Evolutionary conservation across 1,284 basidiomycete genomes (phyloP).

Genomic region (Volvariella volvacea): DNA sequence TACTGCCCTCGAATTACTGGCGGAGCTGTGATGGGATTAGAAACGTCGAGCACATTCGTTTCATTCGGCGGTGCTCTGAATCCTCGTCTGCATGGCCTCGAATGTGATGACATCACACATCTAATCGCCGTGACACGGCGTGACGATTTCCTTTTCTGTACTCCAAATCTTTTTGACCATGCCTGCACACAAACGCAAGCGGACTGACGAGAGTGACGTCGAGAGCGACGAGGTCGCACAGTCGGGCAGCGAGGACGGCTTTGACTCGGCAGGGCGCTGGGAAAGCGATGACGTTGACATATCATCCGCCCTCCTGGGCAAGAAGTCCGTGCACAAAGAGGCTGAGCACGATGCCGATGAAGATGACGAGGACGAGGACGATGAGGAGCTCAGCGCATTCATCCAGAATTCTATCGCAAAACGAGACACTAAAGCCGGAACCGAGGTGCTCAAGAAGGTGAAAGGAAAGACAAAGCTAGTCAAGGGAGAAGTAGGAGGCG

Average conservation of each 20-base stretch:
- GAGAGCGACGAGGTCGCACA: conserved; percentile 13
- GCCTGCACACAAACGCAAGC: conserved; percentile 27
- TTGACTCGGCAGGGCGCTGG: conserved; percentile 12
- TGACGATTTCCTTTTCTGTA: too few species aligned
- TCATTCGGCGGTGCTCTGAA: too few species aligned
- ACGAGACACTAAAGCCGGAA: conserved; percentile 63
- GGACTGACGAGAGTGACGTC: conserved; percentile 14
- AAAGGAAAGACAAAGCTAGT: conserved; percentile 59
- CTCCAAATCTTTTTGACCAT: not conserved
- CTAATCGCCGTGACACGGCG: too few species aligned
- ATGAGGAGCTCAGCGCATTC: conserved; percentile 53
- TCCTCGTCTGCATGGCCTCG: too few species aligned
- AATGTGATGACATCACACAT: too few species aligned
- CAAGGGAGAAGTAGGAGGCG: conserved; percentile 74
- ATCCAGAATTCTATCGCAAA: conserved; percentile 61
- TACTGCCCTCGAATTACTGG: too few species aligned
- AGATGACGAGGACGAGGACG: conserved; percentile 32
- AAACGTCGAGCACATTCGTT: too few species aligned
- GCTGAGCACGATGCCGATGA: conserved; percentile 5
- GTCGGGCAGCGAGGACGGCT: not conserved
- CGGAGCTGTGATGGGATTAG: too few species aligned
- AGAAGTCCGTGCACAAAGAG: conserved; percentile 12
- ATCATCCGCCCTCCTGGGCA: conserved; percentile 25
- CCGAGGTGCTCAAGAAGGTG: conserved; percentile 61
- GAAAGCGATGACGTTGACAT: conserved; percentile 35